Evolutionary conservation across 306 rosid species (phyloP), one percentile per base, ranked within the genome.

Genomic region (Begonia fuchsioides): DNA sequence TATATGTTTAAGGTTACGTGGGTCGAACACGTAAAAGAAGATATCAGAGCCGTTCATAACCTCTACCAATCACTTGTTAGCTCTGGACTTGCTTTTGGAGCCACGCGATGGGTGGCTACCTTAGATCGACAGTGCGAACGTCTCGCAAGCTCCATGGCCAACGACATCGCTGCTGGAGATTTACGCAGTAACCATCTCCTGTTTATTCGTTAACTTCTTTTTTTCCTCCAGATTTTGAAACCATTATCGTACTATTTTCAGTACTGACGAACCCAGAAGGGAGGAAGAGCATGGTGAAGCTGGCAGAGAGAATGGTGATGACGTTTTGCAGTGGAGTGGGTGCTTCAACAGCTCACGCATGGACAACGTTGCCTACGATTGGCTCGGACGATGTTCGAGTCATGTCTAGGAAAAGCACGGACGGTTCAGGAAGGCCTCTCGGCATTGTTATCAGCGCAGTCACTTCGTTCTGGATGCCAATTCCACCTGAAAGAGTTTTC

Each of bases 251-350:
- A 26, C 4, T 26, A 26, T 26, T 26, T 26, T 26, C 14, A 90
- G 95, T 85, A 60, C 71, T 92, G 68, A 86, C 96, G 17, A 92
- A 63, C 68, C 96, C 79, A 77, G 98, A 85, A 38, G 96, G 94
- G 47, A 85, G 98, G 39, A 92, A 80, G 76, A 92, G 98, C 15
- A 85, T 92, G 94, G n/a, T 92, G 74, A 92, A 92, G 55, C 67
- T 92, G 26, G 98, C 98, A 0, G 98, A 92, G 74, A 85, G 98
- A 45, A 92, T 92, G 98, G 94, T 82, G 3, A 79, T 86, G 50
- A 86, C 96, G 64, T 92, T 92, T 51, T 92, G 98, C 38, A 83
- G 75, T 13, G 98, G 98, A 55, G 98, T 86, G 78, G 80, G 98
- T 43, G 98, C 94, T 19, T 85, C 98, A 0, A 92, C 96, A 12